These are phyloP conservation scores for Schizophyllum amplum DNA, from an alignment of 1,284 basidiomycete genomes.

Conservation along the genomic window DNA sequence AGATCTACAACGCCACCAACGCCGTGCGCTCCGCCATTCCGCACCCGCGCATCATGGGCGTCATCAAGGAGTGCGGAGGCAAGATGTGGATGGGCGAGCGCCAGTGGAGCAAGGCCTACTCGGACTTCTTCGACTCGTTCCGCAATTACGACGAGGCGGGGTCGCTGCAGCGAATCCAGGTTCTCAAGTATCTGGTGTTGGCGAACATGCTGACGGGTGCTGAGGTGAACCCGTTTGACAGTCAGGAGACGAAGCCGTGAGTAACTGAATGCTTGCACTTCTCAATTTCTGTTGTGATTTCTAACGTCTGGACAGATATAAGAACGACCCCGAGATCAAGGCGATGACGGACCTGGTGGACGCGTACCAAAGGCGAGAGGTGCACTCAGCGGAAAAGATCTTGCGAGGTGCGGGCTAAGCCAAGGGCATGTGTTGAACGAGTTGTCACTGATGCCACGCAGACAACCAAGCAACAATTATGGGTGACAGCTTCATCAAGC, in stretches of 20 bases:
- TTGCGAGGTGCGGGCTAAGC: constrained; percentile 53
- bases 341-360: constrained; percentile 97
- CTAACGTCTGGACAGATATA: no score
- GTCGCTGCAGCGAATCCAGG: constrained; percentile 92
- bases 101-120: constrained; percentile 94
- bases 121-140: constrained; percentile 99
- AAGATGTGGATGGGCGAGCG: constrained; percentile 99
- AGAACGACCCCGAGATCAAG: constrained; percentile 92
- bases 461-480: constrained; percentile 93
- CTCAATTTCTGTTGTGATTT: no score
- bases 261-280: no score
- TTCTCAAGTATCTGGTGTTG: constrained; percentile 96
- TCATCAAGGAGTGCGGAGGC: constrained; percentile 98
- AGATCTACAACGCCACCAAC: constrained; percentile 94
- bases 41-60: constrained; percentile 97
- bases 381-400: constrained; percentile 94
- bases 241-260: constrained; percentile 97
- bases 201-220: constrained; percentile 98
- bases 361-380: constrained; percentile 93
- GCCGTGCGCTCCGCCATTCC: constrained; percentile 94
- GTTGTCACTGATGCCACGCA: constrained; percentile 22
- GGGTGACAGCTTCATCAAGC: constrained; percentile 88
- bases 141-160: constrained; percentile 98
- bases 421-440: background rate
- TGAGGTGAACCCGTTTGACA: constrained; percentile 99